phyloP scores from a whole-genome alignment of 83 land plant genomes.

The Larix sibirica region DNA sequence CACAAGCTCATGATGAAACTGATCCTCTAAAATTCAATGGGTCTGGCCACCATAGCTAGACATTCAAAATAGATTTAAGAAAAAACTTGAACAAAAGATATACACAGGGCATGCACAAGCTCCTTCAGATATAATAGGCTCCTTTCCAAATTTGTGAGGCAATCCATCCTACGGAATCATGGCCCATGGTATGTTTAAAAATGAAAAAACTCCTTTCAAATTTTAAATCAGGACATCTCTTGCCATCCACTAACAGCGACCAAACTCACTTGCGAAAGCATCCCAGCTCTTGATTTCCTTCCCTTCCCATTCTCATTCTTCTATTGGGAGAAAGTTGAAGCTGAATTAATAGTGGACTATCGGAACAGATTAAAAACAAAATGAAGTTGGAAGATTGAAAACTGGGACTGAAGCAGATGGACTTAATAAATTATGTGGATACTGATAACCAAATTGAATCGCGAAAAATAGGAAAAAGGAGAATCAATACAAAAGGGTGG shows the following conservation, averaged over 20 bases:
- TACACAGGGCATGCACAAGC: background rate
- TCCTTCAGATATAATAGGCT: background rate
- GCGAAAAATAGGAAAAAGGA: no score
- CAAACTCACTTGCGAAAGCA: background rate
- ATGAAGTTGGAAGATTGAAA: background rate
- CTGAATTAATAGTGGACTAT: background rate
- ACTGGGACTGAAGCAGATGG: background rate
- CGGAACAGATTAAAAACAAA: background rate
- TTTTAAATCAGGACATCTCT: no score
- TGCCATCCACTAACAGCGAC: background rate
- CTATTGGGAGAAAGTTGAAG: background rate
- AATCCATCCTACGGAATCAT: background rate
- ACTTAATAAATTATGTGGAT: background rate
- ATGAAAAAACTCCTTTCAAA: background rate
- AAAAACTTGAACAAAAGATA: background rate
- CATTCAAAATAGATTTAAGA: background rate
- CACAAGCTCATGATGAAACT: background rate
- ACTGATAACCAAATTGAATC: background rate
- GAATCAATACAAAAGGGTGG: no score
- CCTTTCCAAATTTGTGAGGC: background rate
- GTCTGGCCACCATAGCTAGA: background rate
- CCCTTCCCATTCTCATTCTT: background rate
- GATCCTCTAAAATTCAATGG: conserved; percentile 1
- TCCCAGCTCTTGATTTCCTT: background rate
- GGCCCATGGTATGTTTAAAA: background rate